These are phyloP conservation scores for Hypomontagnella monticulosa DNA, from an alignment of 495 filamentous ascomycete genomes.

Conservation along the genomic window DNA sequence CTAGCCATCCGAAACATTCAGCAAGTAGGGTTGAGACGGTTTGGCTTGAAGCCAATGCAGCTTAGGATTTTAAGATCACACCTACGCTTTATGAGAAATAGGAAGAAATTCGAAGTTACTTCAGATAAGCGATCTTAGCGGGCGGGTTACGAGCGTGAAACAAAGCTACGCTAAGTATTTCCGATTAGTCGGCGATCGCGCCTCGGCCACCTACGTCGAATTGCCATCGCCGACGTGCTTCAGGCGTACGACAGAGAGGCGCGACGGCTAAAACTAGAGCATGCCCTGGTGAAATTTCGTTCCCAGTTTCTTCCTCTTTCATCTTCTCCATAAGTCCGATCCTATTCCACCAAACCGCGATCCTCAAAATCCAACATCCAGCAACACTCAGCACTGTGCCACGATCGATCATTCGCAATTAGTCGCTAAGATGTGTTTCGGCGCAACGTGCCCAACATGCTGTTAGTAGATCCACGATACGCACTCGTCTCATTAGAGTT, in stretches of 20 bases:
- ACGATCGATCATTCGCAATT: constrained; percentile 2
- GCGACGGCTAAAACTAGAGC: neutral
- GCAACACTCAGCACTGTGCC: constrained; percentile 2
- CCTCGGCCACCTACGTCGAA: constrained; percentile 26
- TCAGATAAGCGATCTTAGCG: neutral
- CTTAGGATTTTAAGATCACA: neutral
- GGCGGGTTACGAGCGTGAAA: neutral
- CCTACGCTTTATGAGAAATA: neutral
- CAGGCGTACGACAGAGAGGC: constrained; percentile 21
- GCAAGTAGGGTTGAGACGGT: neutral
- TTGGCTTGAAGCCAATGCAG: neutral
- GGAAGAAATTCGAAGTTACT: neutral
- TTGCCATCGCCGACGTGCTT: constrained; percentile 32
- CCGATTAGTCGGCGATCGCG: constrained; percentile 29
- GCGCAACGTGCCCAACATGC: constrained; percentile 52
- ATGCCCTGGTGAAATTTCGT: neutral
- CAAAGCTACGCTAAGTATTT: constrained; percentile 3
- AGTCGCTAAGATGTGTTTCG: constrained; percentile 50
- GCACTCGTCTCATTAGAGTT: neutral
- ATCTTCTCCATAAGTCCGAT: constrained; percentile 2
- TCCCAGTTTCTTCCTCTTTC: constrained; percentile 3
- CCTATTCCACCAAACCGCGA: constrained; percentile 14
- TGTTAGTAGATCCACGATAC: constrained; percentile 39
- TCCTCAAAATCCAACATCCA: constrained; percentile 6
- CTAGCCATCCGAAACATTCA: constrained; percentile 6